Evolutionary conservation across 441 rosid genomes (phyloP), one percentile per base, ranked within the genome.

Genomic region (Jatropha multifida): DNA sequence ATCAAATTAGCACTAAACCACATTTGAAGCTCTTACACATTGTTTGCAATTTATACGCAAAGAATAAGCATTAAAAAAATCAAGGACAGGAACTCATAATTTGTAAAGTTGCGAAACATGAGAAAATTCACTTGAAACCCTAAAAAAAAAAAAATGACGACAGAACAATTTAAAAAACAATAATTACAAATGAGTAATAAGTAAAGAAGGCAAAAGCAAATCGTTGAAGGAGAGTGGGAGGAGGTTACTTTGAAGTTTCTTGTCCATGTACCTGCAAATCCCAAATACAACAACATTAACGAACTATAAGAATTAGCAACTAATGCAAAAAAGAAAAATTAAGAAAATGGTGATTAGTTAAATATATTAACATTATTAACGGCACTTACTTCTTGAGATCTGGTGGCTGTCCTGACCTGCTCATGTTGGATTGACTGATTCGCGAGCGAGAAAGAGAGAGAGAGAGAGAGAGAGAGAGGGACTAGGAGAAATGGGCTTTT

Each of bases 391-490:
- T 90, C 83, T 90, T 90, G 65, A 88, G 85, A 87, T 90, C 94
- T 49, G 94, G 92, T 12, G 93, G 95, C 81, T 90, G 95, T 5
- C 95, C 95, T 14, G 95, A 87, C 77, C 95, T 83, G 85, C 95
- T 90, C 90, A 88, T 90, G 20, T 56, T 79, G 51, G 68, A 14
- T 15, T 20, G 32, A 32, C 44, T 7, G 65, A 20, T 13, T 56
- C 26, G 61, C 27, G 61, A 56, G 12, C 61, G 61, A 1, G 13
- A 56, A 1, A n/a, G 12, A 6, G 59, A n/a, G 27, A n/a, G 59
- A n/a, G 27, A n/a, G 11, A n/a, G 12, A 6, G 59, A n/a, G 27
- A n/a, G 59, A n/a, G 27, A n/a, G 11, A 20, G 3, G 20, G 3
- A 0, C 27, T n/a, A 27, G 18, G 20, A 11, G 54, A 12, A 11